Base-by-base conservation (phyloP, 345 rosid species). In the Geranium rotundifolium region DNA sequence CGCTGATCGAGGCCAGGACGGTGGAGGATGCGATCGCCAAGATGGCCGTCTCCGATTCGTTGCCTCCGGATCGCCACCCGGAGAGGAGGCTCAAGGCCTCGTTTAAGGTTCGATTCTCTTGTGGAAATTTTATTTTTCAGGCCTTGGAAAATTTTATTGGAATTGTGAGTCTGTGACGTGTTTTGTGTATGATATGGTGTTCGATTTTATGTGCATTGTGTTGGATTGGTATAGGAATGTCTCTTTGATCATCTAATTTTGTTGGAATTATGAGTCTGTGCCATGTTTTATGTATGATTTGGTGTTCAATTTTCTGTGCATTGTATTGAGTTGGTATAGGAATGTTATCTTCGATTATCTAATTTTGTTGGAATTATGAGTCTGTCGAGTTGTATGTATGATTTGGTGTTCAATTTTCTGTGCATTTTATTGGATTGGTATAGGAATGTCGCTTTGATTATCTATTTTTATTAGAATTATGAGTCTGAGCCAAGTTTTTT, bases 61-160 rank as follows among this genome's bases (percentile, higher is more conserved):
- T 90, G 59, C 97, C 99, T 0, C 74, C 75, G 18, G 96, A 89
- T 68, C 69, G 82, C 60, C 99, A 90, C 37, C 96, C 99, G 0
- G 99, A 93, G 67, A 82, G 78, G 73, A 76, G 99, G 73, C 90
- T 93, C 17, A 90, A 85, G 76, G 97, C 99, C 19, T 83, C 96
- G 12, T 93, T 89, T 75, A 93, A 93, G 96, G 99, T 87, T 52
- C 63, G 64, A 56, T 71, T 46, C 20, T 23, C 7, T 23, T 31
- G 18, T 59, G 64, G 2, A 17, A 20, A 19, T 66, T 1, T 58
- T 0, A 27, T 41, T 17, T 67, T 17, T 23, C 27, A 23, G 27
- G 27, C 2, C 27, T 17, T 37, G 46, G 16, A 7, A 27, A 0
- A 14, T 52, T 9, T 23, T 23, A 23, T 23, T 23, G 27, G 27